Conservation (phyloP, 2,329 filamentous ascomycete genomes). For the Pseudogymnoascus sp. region DNA sequence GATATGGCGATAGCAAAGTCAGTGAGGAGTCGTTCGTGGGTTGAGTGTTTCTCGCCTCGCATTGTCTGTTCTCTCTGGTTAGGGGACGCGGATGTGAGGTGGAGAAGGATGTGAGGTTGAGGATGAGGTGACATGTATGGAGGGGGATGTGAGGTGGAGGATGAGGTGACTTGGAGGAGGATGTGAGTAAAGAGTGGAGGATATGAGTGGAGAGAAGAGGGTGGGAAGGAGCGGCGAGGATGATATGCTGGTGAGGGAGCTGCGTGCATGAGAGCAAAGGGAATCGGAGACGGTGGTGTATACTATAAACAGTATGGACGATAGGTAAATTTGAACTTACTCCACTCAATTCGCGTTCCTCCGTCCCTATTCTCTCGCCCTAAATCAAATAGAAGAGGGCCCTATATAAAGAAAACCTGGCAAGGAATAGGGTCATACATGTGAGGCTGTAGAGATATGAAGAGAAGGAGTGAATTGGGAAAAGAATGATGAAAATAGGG, state of each 20-base stretch:
- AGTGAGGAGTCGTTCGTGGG: background rate
- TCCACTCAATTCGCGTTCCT: background rate
- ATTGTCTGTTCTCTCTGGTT: background rate
- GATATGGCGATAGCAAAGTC: background rate
- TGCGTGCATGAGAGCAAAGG: background rate
- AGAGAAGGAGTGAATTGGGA: background rate
- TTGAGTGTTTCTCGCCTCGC: background rate
- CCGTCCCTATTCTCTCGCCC: background rate
- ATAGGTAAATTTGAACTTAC: background rate
- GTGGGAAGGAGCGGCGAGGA: background rate
- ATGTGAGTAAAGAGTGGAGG: background rate
- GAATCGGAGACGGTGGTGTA: background rate
- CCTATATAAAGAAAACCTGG: too few species aligned
- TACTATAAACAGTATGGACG: too few species aligned
- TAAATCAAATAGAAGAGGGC: background rate
- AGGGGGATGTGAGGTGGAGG: background rate
- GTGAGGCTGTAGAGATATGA: background rate
- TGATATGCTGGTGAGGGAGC: background rate
- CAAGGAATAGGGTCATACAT: background rate
- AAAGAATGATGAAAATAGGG: too few species aligned
- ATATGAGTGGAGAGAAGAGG: too few species aligned
- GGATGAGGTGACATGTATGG: background rate
- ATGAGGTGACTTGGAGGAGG: background rate
- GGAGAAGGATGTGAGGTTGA: background rate
- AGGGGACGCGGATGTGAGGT: too few species aligned